phyloP scores from a whole-genome alignment of 2,329 filamentous ascomycete genomes.

The Trichoderma sp. region DNA sequence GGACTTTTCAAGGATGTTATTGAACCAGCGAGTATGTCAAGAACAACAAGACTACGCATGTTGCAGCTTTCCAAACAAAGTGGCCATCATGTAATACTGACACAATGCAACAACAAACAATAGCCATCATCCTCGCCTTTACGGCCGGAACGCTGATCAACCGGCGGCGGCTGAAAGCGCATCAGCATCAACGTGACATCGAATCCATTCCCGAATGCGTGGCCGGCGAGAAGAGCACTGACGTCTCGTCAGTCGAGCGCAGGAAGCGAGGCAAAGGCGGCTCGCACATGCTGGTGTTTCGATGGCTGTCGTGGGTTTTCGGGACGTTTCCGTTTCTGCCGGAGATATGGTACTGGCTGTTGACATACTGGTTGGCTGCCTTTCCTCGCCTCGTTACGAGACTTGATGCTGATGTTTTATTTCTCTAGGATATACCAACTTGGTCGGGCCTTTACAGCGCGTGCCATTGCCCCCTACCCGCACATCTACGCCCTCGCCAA shows the following conservation, averaged over 20 bases:
- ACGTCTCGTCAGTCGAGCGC: neutral
- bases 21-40: constrained; percentile 8
- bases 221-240: constrained; percentile 9
- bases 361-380: constrained; percentile 11
- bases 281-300: neutral
- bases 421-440: constrained; percentile 9
- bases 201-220: constrained; percentile 9
- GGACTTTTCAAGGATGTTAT: constrained; percentile 10
- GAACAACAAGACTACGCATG: neutral
- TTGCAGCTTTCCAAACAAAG: neutral
- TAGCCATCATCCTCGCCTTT: constrained; percentile 9
- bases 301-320: constrained; percentile 9
- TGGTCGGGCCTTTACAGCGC: constrained; percentile 3
- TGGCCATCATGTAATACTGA: neutral
- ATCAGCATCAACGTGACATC: neutral
- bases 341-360: constrained; percentile 16
- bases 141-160: constrained; percentile 3
- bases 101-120: neutral
- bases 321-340: constrained; percentile 14
- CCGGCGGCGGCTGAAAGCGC: neutral
- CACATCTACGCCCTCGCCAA: constrained; percentile 10
- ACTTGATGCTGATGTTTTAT: neutral
- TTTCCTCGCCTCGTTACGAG: too few relatives aligned
- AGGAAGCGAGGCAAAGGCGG: neutral
- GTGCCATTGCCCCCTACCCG: neutral